Evolutionary conservation across 495 filamentous ascomycete species (phyloP), one percentile per base, ranked within the genome.

Genomic region (Penicillium coprophilum): DNA sequence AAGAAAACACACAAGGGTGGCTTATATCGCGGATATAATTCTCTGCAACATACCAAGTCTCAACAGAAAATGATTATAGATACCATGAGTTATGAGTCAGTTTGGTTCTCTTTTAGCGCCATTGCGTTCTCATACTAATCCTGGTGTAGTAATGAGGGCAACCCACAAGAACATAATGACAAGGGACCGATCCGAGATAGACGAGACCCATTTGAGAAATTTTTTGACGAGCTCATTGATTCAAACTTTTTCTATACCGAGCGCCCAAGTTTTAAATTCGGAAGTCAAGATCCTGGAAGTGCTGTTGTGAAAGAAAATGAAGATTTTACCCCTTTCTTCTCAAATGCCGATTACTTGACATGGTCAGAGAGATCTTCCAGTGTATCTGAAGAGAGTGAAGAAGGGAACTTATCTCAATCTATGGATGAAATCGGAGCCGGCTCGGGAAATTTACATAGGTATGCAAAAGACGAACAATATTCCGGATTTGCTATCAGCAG

Each of bases 401-500:
- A 5, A 6, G 27, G 15, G 15, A 31, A 27, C 2, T 19, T 27
- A n/a, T 23, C 17, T 13, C 44, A 28, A 28, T 2, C 4, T n/a
- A 13, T 28, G 44, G 44, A 27, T 11, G 20, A 27, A 1, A 6
- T 27, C 6, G 23, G 24, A 19, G 4, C 8, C 34, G 17, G 7
- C 7, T 38, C 17, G n/a, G 34, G 15, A 8, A 39, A 50, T 15
- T 15, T 34, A 27, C 2, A 10, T n/a, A 28, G 11, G 27, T 9
- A 47, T 19, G 2, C 28, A 11, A 27, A 1, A n/a, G 28, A 44
- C 1, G 24, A 17, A 11, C 19, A 8, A 7, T 28, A 24, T 3
- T 46, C 23, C 15, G 59, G 59, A 9, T 58, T 62, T 23, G 27
- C 55, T 28, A 62, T 62, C 15, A 51, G 32, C 12, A 62, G 59